Conservation (phyloP, 2,329 filamentous ascomycete species). For the Colletotrichum karsti region DNA sequence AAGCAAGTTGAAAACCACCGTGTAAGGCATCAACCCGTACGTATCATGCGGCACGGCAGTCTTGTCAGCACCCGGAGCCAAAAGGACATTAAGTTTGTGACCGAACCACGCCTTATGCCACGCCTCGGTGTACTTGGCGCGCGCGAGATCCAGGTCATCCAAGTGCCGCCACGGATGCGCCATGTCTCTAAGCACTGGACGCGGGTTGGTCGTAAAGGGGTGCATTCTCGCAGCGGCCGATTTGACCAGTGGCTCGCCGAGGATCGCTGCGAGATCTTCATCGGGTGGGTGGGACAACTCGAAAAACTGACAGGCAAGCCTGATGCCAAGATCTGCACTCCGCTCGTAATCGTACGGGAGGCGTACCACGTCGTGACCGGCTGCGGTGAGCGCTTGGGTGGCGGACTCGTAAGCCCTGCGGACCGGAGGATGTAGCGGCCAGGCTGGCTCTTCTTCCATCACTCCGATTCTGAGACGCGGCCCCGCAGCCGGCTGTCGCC, state of each 20-base stretch:
- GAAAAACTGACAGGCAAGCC: background rate
- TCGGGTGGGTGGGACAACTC: background rate
- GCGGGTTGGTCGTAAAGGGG: background rate
- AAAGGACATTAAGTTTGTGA: background rate
- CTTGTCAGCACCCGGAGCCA: background rate
- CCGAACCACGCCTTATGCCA: background rate
- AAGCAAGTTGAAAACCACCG: background rate
- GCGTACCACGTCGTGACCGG: background rate
- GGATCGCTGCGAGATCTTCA: background rate
- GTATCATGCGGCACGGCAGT: background rate
- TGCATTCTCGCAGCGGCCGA: background rate
- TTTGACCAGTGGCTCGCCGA: background rate
- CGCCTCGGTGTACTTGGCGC: background rate
- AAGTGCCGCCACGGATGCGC: background rate
- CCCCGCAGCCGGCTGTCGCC: background rate
- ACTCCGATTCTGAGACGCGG: background rate
- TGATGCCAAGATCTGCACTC: background rate
- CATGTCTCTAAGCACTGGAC: background rate
- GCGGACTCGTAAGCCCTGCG: background rate
- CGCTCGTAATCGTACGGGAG: background rate
- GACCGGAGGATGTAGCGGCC: background rate
- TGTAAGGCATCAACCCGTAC: background rate
- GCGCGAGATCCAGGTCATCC: background rate
- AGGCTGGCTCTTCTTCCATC: background rate
- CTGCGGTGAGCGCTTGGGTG: background rate